Evolutionary conservation across 2,329 filamentous ascomycete species (phyloP).

Genomic region (Verticillium zaregamsianum): DNA sequence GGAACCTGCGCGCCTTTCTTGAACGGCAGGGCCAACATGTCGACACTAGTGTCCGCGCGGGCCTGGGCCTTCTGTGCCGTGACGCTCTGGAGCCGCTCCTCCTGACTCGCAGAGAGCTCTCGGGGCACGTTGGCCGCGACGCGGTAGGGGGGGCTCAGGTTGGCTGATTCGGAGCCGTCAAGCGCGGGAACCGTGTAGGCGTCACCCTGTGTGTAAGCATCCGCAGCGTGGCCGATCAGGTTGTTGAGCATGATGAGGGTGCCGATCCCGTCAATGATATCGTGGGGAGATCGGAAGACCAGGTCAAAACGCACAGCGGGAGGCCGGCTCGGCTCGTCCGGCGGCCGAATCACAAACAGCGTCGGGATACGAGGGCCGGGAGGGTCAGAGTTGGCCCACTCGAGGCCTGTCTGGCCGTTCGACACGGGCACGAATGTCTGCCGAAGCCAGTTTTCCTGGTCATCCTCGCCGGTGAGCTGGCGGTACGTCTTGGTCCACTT

Average conservation of each 20-base stretch:
- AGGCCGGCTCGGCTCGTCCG: not conserved
- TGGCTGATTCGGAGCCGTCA: constrained; percentile 14
- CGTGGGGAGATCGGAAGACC: constrained; percentile 30
- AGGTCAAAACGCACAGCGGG: constrained; percentile 21
- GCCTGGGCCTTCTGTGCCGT: constrained; percentile 4
- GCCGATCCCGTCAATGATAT: constrained; percentile 35
- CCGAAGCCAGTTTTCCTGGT: constrained; percentile 21
- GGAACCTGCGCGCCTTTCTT: constrained; percentile 11
- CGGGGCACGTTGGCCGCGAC: constrained; percentile 18
- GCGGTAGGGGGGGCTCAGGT: constrained; percentile 21
- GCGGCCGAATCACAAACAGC: constrained; percentile 24
- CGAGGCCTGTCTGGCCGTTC: constrained; percentile 17
- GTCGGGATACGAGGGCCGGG: constrained; percentile 25
- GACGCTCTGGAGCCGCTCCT: constrained; percentile 10
- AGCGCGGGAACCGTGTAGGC: constrained; percentile 10
- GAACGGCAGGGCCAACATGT: constrained; percentile 17
- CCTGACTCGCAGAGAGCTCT: constrained; percentile 8
- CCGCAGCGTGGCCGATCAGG: constrained; percentile 17
- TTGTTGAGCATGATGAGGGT: constrained; percentile 28
- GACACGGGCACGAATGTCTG: constrained; percentile 23
- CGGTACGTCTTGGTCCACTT: constrained; percentile 25
- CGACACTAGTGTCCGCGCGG: not conserved
- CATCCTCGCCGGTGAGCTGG: not conserved
- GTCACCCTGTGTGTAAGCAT: constrained; percentile 14
- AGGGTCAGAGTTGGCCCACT: constrained; percentile 31